Conservation (phyloP, 768 basidiomycete species). For the Pisolithus tinctorius region DNA sequence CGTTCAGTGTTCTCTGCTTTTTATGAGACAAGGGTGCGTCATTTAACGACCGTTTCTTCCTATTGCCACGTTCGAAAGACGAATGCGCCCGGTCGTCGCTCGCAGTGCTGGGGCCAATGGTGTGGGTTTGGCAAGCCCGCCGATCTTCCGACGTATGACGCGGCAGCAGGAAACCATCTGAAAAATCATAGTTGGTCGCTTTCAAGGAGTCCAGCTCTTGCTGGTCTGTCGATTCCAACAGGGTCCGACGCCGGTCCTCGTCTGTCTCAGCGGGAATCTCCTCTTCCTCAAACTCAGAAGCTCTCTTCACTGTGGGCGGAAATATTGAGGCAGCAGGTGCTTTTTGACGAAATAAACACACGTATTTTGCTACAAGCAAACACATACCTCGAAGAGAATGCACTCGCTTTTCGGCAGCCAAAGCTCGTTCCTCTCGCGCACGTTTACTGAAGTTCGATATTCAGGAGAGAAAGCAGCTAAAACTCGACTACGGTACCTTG, state of each 20-base stretch:
- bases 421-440: slow-evolving; percentile 71
- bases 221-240: slow-evolving; percentile 42
- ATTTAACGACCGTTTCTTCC: not conserved
- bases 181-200: slow-evolving; percentile 37
- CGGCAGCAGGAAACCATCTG: slow-evolving; percentile 45
- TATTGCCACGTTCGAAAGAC: not conserved
- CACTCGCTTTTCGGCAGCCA: slow-evolving; percentile 64
- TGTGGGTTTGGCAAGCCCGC: no score
- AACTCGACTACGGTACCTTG: slow-evolving; percentile 37
- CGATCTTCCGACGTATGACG: slow-evolving; percentile 1
- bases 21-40: slow-evolving; percentile 9
- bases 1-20: slow-evolving; percentile 14
- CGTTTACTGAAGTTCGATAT: slow-evolving; percentile 49
- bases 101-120: no score
- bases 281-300: slow-evolving; percentile 32
- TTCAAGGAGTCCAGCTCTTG: slow-evolving; percentile 39
- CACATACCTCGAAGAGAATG: slow-evolving; percentile 33
- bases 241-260: slow-evolving; percentile 41
- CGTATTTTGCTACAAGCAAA: slow-evolving; percentile 17
- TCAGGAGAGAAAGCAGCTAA: not conserved
- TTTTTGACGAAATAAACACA: slow-evolving; percentile 14
- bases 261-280: slow-evolving; percentile 40
- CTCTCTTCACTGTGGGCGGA: slow-evolving; percentile 1
- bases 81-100: not conserved
- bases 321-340: slow-evolving; percentile 6